phyloP scores from a whole-genome alignment of 2,329 filamentous ascomycete genomes.

The Calycina herbarum region DNA sequence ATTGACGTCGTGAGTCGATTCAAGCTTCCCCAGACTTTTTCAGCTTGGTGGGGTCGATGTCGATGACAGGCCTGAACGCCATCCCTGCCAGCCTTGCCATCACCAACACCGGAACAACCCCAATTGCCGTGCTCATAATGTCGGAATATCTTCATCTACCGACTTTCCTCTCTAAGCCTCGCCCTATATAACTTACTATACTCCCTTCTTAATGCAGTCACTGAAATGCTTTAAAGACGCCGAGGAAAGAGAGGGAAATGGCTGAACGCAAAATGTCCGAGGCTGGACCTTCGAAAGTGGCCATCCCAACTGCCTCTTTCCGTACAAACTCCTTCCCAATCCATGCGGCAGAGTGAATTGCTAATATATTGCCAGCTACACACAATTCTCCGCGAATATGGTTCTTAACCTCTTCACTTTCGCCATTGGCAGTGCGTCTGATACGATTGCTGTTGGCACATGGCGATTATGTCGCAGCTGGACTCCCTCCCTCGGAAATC shows the following conservation, averaged over 20 bases:
- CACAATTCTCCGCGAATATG: slow-evolving; percentile 82
- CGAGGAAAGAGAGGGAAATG: slow-evolving; percentile 35
- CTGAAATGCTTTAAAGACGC: not conserved
- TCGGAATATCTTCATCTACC: slow-evolving; percentile 6
- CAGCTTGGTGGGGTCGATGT: slow-evolving; percentile 12
- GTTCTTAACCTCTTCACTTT: slow-evolving; percentile 86
- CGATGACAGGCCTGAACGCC: slow-evolving; percentile 8
- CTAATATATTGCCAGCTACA: slow-evolving; percentile 43
- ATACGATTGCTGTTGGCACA: slow-evolving; percentile 82
- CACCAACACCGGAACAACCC: not conserved
- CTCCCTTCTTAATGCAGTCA: not conserved
- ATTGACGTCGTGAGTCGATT: not conserved
- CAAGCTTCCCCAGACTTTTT: slow-evolving; percentile 20
- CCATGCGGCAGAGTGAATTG: not conserved
- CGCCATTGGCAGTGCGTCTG: slow-evolving; percentile 80
- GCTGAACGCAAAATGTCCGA: slow-evolving; percentile 49
- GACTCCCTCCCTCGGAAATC: slow-evolving; percentile 75
- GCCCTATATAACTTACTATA: not conserved
- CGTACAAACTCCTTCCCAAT: slow-evolving; percentile 25
- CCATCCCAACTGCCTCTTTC: slow-evolving; percentile 33
- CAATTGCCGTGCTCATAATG: not conserved
- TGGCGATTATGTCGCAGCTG: slow-evolving; percentile 86
- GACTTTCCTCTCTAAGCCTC: slow-evolving; percentile 13
- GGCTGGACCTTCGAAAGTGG: slow-evolving; percentile 40
- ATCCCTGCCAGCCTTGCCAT: not conserved